phyloP scores from a whole-genome alignment of 1,284 basidiomycete genomes.

The Trichosporon asahii region DNA sequence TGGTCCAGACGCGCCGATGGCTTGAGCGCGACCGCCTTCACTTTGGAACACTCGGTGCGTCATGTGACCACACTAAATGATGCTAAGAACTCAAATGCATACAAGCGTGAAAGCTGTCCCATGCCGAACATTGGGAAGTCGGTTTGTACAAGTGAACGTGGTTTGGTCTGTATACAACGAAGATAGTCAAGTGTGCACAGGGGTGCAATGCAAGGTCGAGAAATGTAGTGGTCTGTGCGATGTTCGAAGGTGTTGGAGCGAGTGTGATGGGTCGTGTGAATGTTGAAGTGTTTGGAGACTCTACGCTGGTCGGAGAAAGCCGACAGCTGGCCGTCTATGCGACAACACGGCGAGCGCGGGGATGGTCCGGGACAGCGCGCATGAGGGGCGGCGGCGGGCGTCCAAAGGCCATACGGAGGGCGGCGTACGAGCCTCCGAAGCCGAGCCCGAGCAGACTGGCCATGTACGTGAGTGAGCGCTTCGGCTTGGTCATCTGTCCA shows the following conservation, averaged over 20 bases:
- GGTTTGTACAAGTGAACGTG: background rate
- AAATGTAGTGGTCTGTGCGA: no score
- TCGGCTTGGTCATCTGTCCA: background rate
- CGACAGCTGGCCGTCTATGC: background rate
- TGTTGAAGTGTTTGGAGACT: background rate
- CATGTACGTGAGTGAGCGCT: background rate
- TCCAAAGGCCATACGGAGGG: slow-evolving; percentile 4
- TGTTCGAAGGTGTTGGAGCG: background rate
- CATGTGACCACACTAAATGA: background rate
- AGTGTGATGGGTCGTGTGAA: background rate
- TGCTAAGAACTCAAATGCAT: background rate
- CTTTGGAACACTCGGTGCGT: background rate
- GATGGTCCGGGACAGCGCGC: background rate
- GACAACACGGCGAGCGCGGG: background rate
- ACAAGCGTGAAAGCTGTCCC: background rate
- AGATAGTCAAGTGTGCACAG: background rate
- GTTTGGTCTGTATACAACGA: background rate
- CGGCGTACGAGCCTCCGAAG: slow-evolving; percentile 1
- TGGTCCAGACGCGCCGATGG: background rate
- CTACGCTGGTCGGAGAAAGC: background rate
- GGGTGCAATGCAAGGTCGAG: background rate
- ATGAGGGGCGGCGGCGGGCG: background rate
- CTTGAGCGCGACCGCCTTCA: background rate
- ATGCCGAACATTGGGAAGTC: background rate
- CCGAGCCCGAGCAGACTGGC: background rate